Evolutionary conservation across 2,329 filamentous ascomycete genomes (phyloP), one percentile per base, ranked within the genome.

Genomic region (Colletotrichum shisoi): DNA sequence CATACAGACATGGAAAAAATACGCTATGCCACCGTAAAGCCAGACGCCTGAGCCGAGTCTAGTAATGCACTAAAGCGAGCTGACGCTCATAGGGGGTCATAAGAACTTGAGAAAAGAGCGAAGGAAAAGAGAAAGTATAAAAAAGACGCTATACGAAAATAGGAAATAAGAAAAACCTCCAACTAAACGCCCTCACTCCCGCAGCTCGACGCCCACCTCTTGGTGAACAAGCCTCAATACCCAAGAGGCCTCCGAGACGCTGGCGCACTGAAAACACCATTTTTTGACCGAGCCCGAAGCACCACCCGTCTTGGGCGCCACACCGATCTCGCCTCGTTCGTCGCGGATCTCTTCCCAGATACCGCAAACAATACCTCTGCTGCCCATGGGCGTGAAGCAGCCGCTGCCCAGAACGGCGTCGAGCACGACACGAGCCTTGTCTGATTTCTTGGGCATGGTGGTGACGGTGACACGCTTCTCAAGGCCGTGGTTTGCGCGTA

Each of bases 391-490:
- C 71, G 94, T 91, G 78, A 97, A 96, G 74, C 91, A 94, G 63
- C 88, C 91, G 75, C 93, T 93, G 12, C 91, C 91, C 1, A 97
- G 82, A 54, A 93, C 93, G 1, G 92, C 92, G 76, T 98, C 94
- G 0, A 97, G 83, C 42, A 96, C 78, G 1, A 90, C 83, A 68
- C 89, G 82, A 24, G 87, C 86, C 69, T 81, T 77, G 40, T 85
- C 83, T 21, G 78, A 76, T 74, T 85, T 87, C 76, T 88, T 87
- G 1, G 88, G 89, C 73, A 92, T 89, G 6, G 88, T 89, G 4
- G 86, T 87, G 27, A 97, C 89, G 17, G 96, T 82, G 66, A 99
- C 88, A 9, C 94, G 89, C 81, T 97, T 97, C 80, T 96, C 91
- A 70, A 91, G 80, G 19, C 89, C 88, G 71, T 89, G 85, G 69